These are phyloP conservation scores for Petunia secreta DNA, from an alignment of 257 asterid genomes.

Conservation along the genomic window DNA sequence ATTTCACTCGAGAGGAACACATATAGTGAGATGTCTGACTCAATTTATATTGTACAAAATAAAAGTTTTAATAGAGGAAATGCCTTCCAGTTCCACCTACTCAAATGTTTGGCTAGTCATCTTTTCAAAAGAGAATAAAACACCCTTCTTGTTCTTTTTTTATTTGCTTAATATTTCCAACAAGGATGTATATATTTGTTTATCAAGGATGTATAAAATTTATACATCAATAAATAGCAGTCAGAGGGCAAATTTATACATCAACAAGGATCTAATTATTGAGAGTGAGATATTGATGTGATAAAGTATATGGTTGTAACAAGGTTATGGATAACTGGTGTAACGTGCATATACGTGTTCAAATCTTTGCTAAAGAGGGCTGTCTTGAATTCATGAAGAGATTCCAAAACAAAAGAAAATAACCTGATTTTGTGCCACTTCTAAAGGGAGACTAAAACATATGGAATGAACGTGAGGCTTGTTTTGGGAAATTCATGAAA, in stretches of 20 bases:
- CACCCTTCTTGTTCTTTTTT: too few relatives aligned
- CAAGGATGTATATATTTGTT: neutral
- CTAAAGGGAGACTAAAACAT: neutral
- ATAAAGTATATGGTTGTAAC: neutral
- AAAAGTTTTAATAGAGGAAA: too few relatives aligned
- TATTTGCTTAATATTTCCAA: neutral
- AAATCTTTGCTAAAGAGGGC: neutral
- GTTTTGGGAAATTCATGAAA: neutral
- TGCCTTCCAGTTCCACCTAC: too few relatives aligned
- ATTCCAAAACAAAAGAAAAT: slow-evolving; percentile 21
- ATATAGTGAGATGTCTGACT: too few relatives aligned
- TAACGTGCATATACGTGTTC: slow-evolving; percentile 8
- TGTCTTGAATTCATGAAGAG: neutral
- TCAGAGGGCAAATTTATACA: neutral
- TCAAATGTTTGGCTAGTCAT: too few relatives aligned
- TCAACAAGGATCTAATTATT: neutral
- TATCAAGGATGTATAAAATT: neutral
- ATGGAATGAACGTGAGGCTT: neutral
- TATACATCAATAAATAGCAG: neutral
- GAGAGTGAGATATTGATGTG: neutral
- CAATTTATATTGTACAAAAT: too few relatives aligned
- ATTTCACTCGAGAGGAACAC: too few relatives aligned
- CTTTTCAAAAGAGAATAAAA: too few relatives aligned
- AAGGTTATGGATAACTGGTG: neutral
- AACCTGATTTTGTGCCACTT: neutral